Evolutionary conservation across 2,329 filamentous ascomycete species (phyloP).

Genomic region (Fusarium bulbicola): DNA sequence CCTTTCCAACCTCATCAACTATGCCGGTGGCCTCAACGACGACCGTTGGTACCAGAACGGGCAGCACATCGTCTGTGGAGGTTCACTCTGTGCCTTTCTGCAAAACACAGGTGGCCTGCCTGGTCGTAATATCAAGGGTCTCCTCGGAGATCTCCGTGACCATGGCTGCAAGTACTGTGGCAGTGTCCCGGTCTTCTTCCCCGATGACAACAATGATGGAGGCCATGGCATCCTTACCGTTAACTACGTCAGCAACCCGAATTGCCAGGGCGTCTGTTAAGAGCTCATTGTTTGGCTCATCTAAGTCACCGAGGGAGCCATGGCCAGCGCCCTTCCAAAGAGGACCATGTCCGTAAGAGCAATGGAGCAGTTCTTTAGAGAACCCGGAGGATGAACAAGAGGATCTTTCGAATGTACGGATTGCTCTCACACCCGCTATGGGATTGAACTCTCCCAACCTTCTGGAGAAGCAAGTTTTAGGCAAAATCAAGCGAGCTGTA

Average conservation of each 20-base stretch:
- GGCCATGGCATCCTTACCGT: slow-evolving; percentile 3
- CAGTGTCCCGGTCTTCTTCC: neutral
- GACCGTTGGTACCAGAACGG: neutral
- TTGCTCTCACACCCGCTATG: no score
- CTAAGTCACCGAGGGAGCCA: neutral
- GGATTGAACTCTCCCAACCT: neutral
- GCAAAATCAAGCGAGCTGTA: neutral
- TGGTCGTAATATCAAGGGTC: neutral
- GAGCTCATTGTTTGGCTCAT: neutral
- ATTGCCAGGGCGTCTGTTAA: neutral
- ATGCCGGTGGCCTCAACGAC: neutral
- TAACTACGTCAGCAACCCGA: neutral
- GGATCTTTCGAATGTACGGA: accelerated
- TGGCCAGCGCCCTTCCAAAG: accelerated
- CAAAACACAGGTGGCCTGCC: neutral
- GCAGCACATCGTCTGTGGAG: neutral
- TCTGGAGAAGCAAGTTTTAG: neutral
- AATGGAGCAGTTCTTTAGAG: neutral
- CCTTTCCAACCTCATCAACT: neutral
- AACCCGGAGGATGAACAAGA: no score
- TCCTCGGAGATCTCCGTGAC: neutral
- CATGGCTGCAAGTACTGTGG: neutral
- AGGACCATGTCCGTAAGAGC: neutral
- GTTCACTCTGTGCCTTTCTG: neutral
- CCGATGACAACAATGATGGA: neutral